Evolutionary conservation across 768 basidiomycete genomes (phyloP).

Genomic region (Hericium alpestre): DNA sequence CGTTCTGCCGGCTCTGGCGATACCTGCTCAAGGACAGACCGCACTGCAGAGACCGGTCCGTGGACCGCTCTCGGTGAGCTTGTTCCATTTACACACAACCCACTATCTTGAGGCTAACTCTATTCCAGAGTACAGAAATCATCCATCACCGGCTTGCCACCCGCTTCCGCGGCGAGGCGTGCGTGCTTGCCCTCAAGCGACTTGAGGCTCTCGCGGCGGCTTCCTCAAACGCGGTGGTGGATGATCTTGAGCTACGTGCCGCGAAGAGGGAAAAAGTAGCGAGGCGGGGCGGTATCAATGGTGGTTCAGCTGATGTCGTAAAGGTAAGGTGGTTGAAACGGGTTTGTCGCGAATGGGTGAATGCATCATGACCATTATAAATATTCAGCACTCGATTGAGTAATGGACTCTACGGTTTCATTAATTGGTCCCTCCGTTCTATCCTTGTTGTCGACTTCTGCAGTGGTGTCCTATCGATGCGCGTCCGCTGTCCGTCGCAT

Average conservation of each 20-base stretch:
- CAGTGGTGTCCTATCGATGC: no score
- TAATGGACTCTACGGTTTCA: no score
- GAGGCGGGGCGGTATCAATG: slow-evolving; percentile 2
- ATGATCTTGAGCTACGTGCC: neutral
- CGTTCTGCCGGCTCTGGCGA: slow-evolving; percentile 10
- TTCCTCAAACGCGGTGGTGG: neutral
- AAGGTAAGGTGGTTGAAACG: slow-evolving; percentile 45
- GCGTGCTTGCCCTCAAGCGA: slow-evolving; percentile 37
- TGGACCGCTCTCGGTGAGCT: slow-evolving; percentile 1
- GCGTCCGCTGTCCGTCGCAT: no score
- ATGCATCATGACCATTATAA: neutral
- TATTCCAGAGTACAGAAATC: slow-evolving; percentile 23
- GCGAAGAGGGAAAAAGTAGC: neutral
- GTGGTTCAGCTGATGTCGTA: slow-evolving; percentile 27
- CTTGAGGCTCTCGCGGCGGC: slow-evolving; percentile 24
- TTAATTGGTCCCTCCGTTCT: no score
- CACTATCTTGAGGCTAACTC: neutral
- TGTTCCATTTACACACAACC: neutral
- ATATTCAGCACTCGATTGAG: no score
- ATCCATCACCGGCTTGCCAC: slow-evolving; percentile 33
- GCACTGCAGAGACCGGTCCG: neutral
- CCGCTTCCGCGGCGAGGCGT: slow-evolving; percentile 43
- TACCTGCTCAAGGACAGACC: neutral
- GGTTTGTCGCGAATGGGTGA: slow-evolving; percentile 37
- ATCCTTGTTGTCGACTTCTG: no score